Evolutionary conservation across 139 green algal genomes (phyloP).

Genomic region (Chlorella sp.): DNA sequence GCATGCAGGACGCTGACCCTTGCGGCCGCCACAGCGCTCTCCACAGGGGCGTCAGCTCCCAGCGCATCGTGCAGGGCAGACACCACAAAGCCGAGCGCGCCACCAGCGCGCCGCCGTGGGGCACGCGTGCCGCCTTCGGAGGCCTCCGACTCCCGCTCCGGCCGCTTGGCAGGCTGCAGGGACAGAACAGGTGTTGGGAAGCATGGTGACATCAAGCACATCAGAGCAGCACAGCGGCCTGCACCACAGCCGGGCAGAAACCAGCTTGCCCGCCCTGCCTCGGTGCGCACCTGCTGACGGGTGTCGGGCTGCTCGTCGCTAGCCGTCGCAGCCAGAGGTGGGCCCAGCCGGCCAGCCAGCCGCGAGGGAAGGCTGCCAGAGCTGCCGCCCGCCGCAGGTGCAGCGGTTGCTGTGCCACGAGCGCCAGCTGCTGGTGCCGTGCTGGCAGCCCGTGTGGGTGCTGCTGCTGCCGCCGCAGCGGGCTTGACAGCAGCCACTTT

Average conservation of each 20-base stretch:
- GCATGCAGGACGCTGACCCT: not conserved
- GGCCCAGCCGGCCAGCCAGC: slow-evolving; percentile 28
- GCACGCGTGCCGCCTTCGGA: not conserved
- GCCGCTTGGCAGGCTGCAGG: slow-evolving; percentile 12
- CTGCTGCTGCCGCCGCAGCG: not conserved
- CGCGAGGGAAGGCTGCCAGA: not conserved
- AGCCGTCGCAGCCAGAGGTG: not conserved
- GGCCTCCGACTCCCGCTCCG: not conserved
- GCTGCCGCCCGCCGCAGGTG: not conserved
- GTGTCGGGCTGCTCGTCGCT: not conserved
- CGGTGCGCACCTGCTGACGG: not conserved
- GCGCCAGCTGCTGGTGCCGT: not conserved
- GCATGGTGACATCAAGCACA: not conserved
- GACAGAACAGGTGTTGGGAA: no score
- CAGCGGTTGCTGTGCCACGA: not conserved
- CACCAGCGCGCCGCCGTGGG: not conserved
- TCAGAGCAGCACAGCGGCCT: not conserved
- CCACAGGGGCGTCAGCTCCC: not conserved
- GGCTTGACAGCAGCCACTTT: no score
- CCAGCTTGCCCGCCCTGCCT: no score
- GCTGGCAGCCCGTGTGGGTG: not conserved
- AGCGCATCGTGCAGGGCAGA: slow-evolving; percentile 8
- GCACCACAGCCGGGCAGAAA: not conserved
- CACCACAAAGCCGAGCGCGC: not conserved
- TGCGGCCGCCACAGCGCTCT: not conserved